phyloP scores from a whole-genome alignment of 345 rosid species.

The Luvunga scandens region DNA sequence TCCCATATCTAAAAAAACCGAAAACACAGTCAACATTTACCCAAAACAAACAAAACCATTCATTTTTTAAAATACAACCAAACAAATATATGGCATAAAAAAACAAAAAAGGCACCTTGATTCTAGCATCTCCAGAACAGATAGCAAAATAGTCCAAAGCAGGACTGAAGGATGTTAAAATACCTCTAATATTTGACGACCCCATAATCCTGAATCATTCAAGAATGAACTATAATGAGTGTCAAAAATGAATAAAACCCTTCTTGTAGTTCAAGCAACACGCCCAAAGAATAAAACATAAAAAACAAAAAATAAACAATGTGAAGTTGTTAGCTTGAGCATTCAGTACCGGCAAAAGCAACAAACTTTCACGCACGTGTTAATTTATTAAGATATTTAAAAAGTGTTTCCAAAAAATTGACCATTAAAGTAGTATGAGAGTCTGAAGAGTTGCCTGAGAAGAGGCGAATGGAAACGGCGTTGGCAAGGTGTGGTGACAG shows the following conservation, averaged over 20 bases:
- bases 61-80: neutral
- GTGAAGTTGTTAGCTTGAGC: neutral
- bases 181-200: constrained; percentile 60
- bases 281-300: neutral
- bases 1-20: constrained; percentile 61
- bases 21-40: constrained; percentile 5
- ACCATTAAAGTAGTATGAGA: neutral
- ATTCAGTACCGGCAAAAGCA: neutral
- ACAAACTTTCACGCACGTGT: neutral
- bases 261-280: neutral
- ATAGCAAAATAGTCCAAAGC: constrained; percentile 72
- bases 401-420: neutral
- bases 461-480: neutral
- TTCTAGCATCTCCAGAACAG: constrained; percentile 81
- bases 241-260: neutral
- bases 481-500: neutral
- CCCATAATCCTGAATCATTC: constrained; percentile 51
- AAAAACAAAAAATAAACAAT: neutral
- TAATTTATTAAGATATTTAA: neutral
- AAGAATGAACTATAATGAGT: neutral
- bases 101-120: constrained; percentile 47
- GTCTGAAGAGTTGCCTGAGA: neutral
- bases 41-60: neutral
- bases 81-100: neutral
- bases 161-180: constrained; percentile 79